Conservation (phyloP, 2,329 filamentous ascomycete genomes). For the Exserohilum turcica region DNA sequence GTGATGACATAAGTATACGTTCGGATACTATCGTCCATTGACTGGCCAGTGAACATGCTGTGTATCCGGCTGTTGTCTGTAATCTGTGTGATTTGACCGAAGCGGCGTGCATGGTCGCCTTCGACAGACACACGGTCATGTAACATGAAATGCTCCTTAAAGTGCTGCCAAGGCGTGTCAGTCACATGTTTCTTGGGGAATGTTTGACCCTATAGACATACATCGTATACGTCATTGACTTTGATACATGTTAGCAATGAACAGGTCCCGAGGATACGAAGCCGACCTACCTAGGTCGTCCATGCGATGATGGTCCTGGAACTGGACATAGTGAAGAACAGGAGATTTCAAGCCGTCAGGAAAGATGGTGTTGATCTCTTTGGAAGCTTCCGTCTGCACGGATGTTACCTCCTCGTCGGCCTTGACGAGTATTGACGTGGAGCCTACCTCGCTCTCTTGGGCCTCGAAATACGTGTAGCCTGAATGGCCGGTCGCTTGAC, state of each 20-base stretch:
- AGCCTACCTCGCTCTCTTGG: constrained; percentile 82
- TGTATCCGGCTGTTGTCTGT: constrained; percentile 39
- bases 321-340: constrained; percentile 87
- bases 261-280: not conserved
- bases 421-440: constrained; percentile 28
- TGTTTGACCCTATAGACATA: not conserved
- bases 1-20: constrained; percentile 41
- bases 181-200: not conserved
- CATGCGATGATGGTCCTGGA: constrained; percentile 77
- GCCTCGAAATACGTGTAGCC: constrained; percentile 92
- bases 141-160: constrained; percentile 42
- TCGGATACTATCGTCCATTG: constrained; percentile 36
- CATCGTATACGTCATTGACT: constrained; percentile 17
- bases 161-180: constrained; percentile 32
- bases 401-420: constrained; percentile 38
- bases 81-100: constrained; percentile 40
- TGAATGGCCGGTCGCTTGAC: constrained; percentile 93
- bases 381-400: constrained; percentile 66
- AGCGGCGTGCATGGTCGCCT: constrained; percentile 33
- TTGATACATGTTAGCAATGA: constrained; percentile 43
- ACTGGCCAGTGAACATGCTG: constrained; percentile 33
- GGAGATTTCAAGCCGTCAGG: constrained; percentile 90
- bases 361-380: constrained; percentile 89
- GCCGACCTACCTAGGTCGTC: constrained; percentile 70
- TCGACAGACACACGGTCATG: constrained; percentile 44